Percentiles rank a stretch among this genome's conserved stretches.
phyloP scores from a whole-genome alignment of 2,329 filamentous ascomycete genomes.

The Cercospora berteroae region DNA sequence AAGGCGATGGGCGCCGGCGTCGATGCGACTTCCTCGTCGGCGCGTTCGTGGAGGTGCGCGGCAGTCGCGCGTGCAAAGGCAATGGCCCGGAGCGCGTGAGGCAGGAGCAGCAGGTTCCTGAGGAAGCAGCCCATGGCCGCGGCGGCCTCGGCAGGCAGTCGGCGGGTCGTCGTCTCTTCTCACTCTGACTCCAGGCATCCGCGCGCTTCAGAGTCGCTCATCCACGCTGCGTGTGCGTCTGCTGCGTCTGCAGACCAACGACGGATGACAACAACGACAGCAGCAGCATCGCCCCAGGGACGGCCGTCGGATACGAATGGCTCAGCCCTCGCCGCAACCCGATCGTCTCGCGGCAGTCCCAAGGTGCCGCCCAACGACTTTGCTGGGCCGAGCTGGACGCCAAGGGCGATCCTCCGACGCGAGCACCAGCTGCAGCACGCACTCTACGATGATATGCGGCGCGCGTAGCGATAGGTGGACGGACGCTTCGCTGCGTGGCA shows the following conservation, averaged over 20 bases:
- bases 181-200: neutral
- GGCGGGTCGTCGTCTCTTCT: neutral
- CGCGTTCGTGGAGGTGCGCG: conserved; percentile 15
- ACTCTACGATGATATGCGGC: neutral
- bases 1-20: conserved; percentile 32
- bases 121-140: conserved; percentile 16
- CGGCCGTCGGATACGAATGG: neutral
- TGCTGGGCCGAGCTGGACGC: neutral
- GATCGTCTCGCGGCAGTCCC: neutral
- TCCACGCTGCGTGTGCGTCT: neutral
- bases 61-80: conserved; percentile 14
- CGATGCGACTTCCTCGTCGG: conserved; percentile 16
- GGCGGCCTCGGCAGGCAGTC: neutral
- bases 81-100: conserved; percentile 26
- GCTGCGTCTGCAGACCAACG: neutral
- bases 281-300: neutral
- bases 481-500: neutral
- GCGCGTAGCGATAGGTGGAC: neutral
- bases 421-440: neutral
- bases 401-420: neutral
- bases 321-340: neutral
- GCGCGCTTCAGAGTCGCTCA: neutral
- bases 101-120: conserved; percentile 25
- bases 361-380: neutral
- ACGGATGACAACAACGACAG: neutral